These are phyloP conservation scores for Calonectria crousiana DNA, from an alignment of 2,329 filamentous ascomycete genomes.

Conservation along the genomic window DNA sequence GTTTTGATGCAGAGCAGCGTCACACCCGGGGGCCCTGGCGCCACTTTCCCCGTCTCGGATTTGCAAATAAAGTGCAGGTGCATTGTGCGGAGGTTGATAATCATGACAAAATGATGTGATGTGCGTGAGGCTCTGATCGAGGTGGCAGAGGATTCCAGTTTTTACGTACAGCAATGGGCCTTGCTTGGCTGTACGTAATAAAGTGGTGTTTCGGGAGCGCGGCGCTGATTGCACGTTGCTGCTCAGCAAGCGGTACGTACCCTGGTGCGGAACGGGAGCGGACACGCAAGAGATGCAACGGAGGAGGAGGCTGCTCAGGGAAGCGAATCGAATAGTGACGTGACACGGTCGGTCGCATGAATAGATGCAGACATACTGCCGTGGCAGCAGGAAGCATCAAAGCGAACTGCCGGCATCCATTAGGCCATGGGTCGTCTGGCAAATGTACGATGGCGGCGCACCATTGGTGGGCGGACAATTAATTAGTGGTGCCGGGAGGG, in stretches of 20 bases:
- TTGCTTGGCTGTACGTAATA: slow-evolving; percentile 25
- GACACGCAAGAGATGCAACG: neutral
- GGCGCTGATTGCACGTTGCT: slow-evolving; percentile 3
- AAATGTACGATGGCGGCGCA: neutral
- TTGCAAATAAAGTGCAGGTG: neutral
- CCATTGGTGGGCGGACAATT: slow-evolving; percentile 5
- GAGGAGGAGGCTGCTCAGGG: neutral
- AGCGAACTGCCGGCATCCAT: slow-evolving; percentile 8
- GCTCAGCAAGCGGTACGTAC: neutral
- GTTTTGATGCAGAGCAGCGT: slow-evolving; percentile 6
- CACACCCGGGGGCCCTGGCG: neutral
- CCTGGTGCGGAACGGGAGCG: neutral
- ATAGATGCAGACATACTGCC: slow-evolving; percentile 7
- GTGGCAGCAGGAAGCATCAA: slow-evolving; percentile 2
- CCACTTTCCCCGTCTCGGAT: neutral
- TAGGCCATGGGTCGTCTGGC: slow-evolving; percentile 1
- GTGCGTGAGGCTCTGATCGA: neutral
- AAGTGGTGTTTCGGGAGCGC: slow-evolving; percentile 4
- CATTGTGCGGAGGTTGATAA: neutral
- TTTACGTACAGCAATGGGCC: slow-evolving; percentile 25
- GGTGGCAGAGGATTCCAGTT: slow-evolving; percentile 11
- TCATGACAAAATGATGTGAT: slow-evolving; percentile 11
- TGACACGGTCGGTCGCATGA: slow-evolving; percentile 10
- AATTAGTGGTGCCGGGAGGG: slow-evolving; percentile 6
- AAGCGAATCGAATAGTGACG: neutral